Evolutionary conservation across 306 rosid genomes (phyloP).

Genomic region (Vigna mungo): DNA sequence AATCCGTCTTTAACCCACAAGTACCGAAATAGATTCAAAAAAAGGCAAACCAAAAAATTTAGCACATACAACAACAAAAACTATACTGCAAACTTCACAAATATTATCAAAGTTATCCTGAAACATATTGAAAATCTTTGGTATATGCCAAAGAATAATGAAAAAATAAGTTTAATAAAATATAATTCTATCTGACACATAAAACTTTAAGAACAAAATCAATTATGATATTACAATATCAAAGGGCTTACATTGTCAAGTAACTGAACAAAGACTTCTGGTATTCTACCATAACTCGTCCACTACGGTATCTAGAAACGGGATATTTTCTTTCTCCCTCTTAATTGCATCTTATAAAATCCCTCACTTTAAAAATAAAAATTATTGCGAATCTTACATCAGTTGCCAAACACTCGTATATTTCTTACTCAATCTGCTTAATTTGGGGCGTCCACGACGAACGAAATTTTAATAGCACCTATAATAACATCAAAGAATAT

Average conservation of each 20-base stretch:
- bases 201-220: conserved; percentile 24
- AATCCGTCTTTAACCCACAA: conserved; percentile 31
- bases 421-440: conserved; percentile 36
- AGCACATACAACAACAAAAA: background rate
- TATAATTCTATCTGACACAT: background rate
- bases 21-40: background rate
- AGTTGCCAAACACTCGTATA: conserved; percentile 30
- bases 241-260: conserved; percentile 26
- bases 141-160: background rate
- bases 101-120: background rate
- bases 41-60: conserved; percentile 3
- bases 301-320: background rate
- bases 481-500: conserved; percentile 33
- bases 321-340: conserved; percentile 5
- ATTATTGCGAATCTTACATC: conserved; percentile 28
- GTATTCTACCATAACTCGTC: conserved; percentile 32
- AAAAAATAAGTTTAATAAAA: conserved; percentile 7
- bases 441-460: conserved; percentile 28
- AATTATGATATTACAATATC: conserved; percentile 37
- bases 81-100: conserved; percentile 3
- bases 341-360: conserved; percentile 2
- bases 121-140: conserved; percentile 6
- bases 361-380: conserved; percentile 15
- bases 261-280: conserved; percentile 29
- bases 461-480: conserved; percentile 6